A percentile compares a stretch with the other conserved stretches of the same genome.
Evolutionary conservation across 331 rosid genomes (phyloP).

Genomic region (Rosa hybrid): DNA sequence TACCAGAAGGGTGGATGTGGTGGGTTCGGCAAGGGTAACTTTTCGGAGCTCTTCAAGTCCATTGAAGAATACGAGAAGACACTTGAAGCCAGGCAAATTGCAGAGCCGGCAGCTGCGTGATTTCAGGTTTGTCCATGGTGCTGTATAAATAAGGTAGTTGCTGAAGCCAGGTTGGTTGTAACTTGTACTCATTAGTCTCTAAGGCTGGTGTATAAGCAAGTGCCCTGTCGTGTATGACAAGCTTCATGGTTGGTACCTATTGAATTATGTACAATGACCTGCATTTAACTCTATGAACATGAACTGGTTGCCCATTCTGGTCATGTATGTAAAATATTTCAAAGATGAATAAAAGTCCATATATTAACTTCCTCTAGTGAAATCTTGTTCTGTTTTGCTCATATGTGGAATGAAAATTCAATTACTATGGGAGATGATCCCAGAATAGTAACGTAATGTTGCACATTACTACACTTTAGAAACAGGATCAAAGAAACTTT

Average conservation of each 20-base stretch:
- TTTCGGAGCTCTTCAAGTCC: conserved; percentile 92
- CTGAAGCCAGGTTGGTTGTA: conserved; percentile 18
- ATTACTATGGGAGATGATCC: not conserved
- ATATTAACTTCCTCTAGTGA: not conserved
- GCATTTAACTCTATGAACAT: not conserved
- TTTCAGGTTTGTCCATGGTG: not conserved
- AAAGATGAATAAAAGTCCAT: not conserved
- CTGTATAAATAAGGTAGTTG: conserved; percentile 11
- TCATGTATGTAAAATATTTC: not conserved
- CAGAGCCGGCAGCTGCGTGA: conserved; percentile 33
- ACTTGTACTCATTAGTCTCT: not conserved
- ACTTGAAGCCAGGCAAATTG: conserved; percentile 50
- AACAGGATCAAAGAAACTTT: conserved; percentile 37
- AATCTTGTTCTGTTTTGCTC: not conserved
- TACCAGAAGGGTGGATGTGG: conserved; percentile 95
- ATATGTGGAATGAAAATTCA: not conserved
- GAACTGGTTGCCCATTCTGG: not conserved
- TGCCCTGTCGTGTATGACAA: not conserved
- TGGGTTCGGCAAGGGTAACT: conserved; percentile 96
- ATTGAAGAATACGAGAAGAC: conserved; percentile 91
- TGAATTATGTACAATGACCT: not conserved
- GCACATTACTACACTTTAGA: not conserved
- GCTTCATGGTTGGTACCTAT: not conserved
- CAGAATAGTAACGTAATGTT: not conserved
- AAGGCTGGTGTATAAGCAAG: not conserved